phyloP scores from a whole-genome alignment of 768 basidiomycete species.

The Boletus insuetus region DNA sequence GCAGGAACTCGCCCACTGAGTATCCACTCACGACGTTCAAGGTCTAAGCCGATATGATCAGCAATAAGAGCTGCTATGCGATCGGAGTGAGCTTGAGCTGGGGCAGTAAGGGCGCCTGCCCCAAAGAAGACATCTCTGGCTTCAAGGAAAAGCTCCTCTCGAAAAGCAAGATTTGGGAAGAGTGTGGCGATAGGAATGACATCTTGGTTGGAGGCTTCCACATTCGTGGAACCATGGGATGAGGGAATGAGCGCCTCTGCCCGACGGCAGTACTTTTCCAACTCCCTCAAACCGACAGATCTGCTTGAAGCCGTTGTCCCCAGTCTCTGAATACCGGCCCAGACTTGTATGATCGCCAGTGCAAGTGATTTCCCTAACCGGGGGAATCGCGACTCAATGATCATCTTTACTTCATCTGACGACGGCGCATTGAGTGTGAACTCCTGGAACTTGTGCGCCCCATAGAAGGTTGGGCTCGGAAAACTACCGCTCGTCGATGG shows the following conservation, averaged over 20 bases:
- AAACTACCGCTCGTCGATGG: constrained; percentile 48
- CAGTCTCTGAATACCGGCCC: constrained; percentile 57
- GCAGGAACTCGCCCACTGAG: constrained; percentile 63
- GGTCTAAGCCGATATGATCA: constrained; percentile 60
- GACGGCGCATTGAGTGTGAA: constrained; percentile 61
- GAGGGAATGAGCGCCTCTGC: constrained; percentile 60
- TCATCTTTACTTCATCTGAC: constrained; percentile 62
- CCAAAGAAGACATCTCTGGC: constrained; percentile 93
- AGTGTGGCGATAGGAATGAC: constrained; percentile 39
- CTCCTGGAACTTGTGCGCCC: constrained; percentile 80
- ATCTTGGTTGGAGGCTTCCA: constrained; percentile 27
- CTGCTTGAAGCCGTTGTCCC: constrained; percentile 52
- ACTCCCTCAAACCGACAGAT: constrained; percentile 71
- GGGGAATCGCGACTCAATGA: constrained; percentile 67
- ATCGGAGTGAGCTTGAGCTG: constrained; percentile 48
- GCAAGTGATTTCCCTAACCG: constrained; percentile 50
- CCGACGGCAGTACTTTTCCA: constrained; percentile 81
- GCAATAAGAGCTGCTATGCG: constrained; percentile 55
- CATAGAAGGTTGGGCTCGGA: constrained; percentile 70
- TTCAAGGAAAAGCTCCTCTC: constrained; percentile 88
- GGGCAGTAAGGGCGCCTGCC: constrained; percentile 50
- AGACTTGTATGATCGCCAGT: constrained; percentile 59
- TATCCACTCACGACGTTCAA: constrained; percentile 70
- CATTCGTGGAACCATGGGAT: constrained; percentile 42
- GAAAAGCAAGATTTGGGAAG: constrained; percentile 68